Base-by-base conservation (phyloP, 352 stramenopile genomes). In the Blastocystis sp. region DNA sequence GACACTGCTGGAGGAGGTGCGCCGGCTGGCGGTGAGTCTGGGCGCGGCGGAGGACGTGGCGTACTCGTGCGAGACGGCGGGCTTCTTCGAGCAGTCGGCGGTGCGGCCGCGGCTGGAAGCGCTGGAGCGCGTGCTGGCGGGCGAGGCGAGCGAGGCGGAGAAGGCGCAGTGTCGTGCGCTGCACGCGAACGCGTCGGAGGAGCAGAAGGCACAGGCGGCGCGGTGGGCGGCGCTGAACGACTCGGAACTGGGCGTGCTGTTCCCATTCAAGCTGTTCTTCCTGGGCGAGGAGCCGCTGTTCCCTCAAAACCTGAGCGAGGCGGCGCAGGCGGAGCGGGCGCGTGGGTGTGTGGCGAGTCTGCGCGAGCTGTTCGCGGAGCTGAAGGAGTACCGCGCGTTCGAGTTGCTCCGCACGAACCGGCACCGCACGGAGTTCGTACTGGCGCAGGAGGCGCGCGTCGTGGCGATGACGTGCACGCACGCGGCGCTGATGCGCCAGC, bases 401-500 rank as follows among this genome's bases (percentile, higher is more conserved):
- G 96, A 99, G 90, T 88, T 98, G 66, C 91, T 99, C 28, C 93
- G 95, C 34, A 96, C 93, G 34, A 89, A 94, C 60, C 89, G 91
- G 34, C 95, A 98, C 88, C 94, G 95, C 2, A 92, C 90, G 96
- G 28, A 34, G 28, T 34, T 34, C 28, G 28, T 34, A 0, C 28
- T 34, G 28, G 28, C 28, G 28, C 28, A 98, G 76, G 94, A 98
- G 89, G 95, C 92, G 34, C 81, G 90, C 45, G 94, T 99, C 70
- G 91, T 98, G 23, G 94, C 93, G 4, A 97, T 98, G 94, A 98
- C 96, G 23, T 97, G 93, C 88, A 97, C 95, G 9, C 93, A 98
- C 80, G 94, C 95, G 40, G 96, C 96, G 2, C 91, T 97, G 88
- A 93, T 93, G 38, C 91, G 95, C 45, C 90, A 88, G 23, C 92